Base-by-base conservation (phyloP, 176 grass and related monocot species). In the Lolium rigidum region DNA sequence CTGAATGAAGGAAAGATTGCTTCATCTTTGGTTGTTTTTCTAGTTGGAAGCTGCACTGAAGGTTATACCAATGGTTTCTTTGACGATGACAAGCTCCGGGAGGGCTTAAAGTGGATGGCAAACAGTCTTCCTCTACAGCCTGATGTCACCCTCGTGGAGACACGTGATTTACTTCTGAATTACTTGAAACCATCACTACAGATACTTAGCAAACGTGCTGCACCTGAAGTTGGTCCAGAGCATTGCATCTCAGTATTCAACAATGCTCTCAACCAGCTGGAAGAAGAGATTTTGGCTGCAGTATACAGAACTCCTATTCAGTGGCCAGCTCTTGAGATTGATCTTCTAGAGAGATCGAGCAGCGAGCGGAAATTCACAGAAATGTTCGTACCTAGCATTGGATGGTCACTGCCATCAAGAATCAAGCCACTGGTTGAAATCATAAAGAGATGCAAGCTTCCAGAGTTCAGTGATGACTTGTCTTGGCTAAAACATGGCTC, bases 401-500 rank as follows among this genome's bases (percentile, higher is more conserved):
- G 86, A 38, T 98, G 97, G 97, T 95, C 90, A 74, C 69, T 21
- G 15, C 87, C 83, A 67, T 63, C 71, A 50, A 91, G 84, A 89
- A 95, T 86, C 24, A 82, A 94, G 60, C 65, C 86, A 62, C 69
- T 94, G 28, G 55, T 79, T 48, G 85, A 79, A 26, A 72, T 54
- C 46, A 89, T 94, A 63, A 89, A 81, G 46, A 59, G 84, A 65
- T 92, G 92, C 65, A 92, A 94, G 82, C 89, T 98, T 82, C 90
- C 88, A 28, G 74, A 70, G 35, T 98, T 98, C 60, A 73, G 55
- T 22, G 86, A 76, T 50, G 90, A 94, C 43, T 26, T 91, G 60
- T 95, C 92, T 76, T 90, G 88, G 92, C 76, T 98, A 80, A 92
- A 83, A 6, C 84, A 94, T 49, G 94, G 97, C 61, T 98, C 92